phyloP scores from a whole-genome alignment of 2,329 filamentous ascomycete species.

The Domatiomyces globalis region DNA sequence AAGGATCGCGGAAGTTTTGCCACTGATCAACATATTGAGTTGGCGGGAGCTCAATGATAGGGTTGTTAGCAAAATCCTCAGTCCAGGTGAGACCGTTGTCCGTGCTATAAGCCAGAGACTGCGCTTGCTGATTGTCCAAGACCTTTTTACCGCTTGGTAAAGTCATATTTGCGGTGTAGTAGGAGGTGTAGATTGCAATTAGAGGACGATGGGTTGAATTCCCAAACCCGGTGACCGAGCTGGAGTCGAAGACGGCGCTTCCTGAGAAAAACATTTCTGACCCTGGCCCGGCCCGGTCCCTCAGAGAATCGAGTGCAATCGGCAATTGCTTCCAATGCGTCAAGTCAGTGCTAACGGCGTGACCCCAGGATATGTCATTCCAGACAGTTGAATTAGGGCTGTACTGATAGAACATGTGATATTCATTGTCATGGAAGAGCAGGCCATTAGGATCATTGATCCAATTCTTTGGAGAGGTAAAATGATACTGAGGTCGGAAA shows the following conservation, averaged over 20 bases:
- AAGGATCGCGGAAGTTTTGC: too few species aligned
- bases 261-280: not conserved
- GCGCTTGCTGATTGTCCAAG: slow-evolving; percentile 31
- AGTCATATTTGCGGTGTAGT: slow-evolving; percentile 26
- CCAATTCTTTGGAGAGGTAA: slow-evolving; percentile 27
- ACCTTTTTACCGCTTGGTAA: slow-evolving; percentile 34
- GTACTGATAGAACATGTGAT: slow-evolving; percentile 31
- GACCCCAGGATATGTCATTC: slow-evolving; percentile 33
- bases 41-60: too few species aligned
- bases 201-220: slow-evolving; percentile 31
- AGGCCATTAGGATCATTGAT: slow-evolving; percentile 29
- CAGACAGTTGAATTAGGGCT: slow-evolving; percentile 29
- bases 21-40: too few species aligned
- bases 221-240: slow-evolving; percentile 29
- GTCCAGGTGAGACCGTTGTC: slow-evolving; percentile 36
- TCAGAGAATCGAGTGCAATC: not conserved
- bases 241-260: slow-evolving; percentile 21
- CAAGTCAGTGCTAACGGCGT: slow-evolving; percentile 26
- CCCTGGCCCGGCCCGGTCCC: not conserved
- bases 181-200: slow-evolving; percentile 35
- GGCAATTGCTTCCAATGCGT: slow-evolving; percentile 25
- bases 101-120: slow-evolving; percentile 31
- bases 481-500: slow-evolving; percentile 24
- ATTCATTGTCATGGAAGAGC: slow-evolving; percentile 11
- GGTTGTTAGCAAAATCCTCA: slow-evolving; percentile 21